These are phyloP conservation scores for Camptophora hylomeconis DNA, from an alignment of 2,329 filamentous ascomycete species.

Conservation along the genomic window DNA sequence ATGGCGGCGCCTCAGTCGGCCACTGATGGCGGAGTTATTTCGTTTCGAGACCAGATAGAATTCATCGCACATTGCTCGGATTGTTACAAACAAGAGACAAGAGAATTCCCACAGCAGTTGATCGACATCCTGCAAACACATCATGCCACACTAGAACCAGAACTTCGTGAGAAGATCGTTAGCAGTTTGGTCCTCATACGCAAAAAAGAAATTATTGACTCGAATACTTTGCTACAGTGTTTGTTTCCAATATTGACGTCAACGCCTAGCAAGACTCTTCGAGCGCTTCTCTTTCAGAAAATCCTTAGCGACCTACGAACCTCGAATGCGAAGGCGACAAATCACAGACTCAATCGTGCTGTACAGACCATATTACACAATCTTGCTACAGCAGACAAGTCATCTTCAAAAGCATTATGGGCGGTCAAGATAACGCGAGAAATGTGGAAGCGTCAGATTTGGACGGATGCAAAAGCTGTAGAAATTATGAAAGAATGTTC, in stretches of 20 bases:
- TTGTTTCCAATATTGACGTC: constrained; percentile 87
- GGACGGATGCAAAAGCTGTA: constrained; percentile 90
- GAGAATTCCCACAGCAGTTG: constrained; percentile 64
- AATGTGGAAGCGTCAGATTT: constrained; percentile 91
- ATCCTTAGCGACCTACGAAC: constrained; percentile 83
- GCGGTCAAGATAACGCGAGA: constrained; percentile 90
- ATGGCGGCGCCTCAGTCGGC: constrained; percentile 68
- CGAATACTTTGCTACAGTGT: constrained; percentile 67
- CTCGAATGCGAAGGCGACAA: constrained; percentile 73
- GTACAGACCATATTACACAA: constrained; percentile 92
- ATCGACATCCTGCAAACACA: constrained; percentile 69
- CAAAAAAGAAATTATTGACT: constrained; percentile 87
- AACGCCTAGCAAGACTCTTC: constrained; percentile 83
- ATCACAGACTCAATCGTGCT: constrained; percentile 84
- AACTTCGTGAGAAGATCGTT: constrained; percentile 87
- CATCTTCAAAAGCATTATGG: constrained; percentile 82
- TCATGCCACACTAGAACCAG: constrained; percentile 68
- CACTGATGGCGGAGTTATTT: constrained; percentile 58
- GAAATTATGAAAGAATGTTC: constrained; percentile 95
- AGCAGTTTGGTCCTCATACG: constrained; percentile 75
- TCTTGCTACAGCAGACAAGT: constrained; percentile 70
- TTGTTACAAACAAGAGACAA: constrained; percentile 74
- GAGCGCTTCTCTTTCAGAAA: constrained; percentile 73
- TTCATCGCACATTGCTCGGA: constrained; percentile 89
- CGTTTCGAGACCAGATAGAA: constrained; percentile 82